phyloP scores from a whole-genome alignment of 306 rosid genomes.

The Benincasa hispida region DNA sequence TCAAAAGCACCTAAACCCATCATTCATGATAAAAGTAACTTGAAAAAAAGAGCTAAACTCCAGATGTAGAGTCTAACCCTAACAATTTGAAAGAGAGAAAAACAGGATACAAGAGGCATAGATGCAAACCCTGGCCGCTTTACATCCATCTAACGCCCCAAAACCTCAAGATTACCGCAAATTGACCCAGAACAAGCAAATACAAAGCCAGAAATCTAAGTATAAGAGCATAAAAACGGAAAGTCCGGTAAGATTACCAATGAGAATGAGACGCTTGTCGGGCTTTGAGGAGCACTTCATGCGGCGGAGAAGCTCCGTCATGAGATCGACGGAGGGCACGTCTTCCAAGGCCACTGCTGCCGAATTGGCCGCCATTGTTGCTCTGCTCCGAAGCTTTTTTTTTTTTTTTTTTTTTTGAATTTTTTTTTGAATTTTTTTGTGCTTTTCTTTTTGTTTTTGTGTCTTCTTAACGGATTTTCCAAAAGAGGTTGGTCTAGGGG shows the following conservation, averaged over 20 bases:
- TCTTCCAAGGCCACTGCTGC: constrained; percentile 57
- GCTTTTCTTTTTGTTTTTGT: not conserved
- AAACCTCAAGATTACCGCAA: not conserved
- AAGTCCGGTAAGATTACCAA: constrained; percentile 27
- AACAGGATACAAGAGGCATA: not conserved
- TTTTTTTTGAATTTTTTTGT: not conserved
- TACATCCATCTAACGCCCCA: not conserved
- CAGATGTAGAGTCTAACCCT: not conserved
- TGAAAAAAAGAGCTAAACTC: not conserved
- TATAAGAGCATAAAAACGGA: not conserved
- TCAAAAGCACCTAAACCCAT: not conserved
- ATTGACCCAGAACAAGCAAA: not conserved
- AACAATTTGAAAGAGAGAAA: not conserved
- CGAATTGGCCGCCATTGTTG: constrained; percentile 29
- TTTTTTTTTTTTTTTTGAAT: not conserved
- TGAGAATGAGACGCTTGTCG: constrained; percentile 90
- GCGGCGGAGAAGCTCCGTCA: constrained; percentile 85
- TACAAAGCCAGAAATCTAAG: not conserved
- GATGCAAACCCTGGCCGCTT: not conserved
- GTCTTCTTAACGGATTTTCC: not conserved
- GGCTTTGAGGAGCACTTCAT: constrained; percentile 73
- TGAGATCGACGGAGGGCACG: constrained; percentile 73
- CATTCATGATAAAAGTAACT: not conserved
- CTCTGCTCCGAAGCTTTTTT: not conserved
- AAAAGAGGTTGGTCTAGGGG: not conserved